These are phyloP conservation scores for Podospora comata DNA, from an alignment of 495 filamentous ascomycete species.

Conservation along the genomic window DNA sequence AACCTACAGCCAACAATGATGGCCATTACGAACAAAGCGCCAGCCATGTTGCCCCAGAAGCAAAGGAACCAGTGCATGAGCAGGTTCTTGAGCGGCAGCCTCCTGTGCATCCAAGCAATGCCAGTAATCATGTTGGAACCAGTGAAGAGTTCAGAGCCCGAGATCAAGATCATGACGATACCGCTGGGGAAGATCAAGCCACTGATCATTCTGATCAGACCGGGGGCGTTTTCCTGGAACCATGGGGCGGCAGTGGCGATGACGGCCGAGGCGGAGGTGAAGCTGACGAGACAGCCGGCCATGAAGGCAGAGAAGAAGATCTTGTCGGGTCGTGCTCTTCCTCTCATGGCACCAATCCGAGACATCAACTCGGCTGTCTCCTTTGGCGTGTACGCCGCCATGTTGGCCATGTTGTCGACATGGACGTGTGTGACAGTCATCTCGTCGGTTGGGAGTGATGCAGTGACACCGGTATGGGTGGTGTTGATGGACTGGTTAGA, in stretches of 20 bases:
- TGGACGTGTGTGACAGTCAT: conserved; percentile 15
- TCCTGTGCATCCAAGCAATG: conserved; percentile 52
- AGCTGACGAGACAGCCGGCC: conserved; percentile 51
- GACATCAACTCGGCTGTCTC: conserved; percentile 49
- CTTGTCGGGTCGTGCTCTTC: conserved; percentile 52
- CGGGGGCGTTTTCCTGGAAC: conserved; percentile 59
- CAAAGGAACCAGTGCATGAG: conserved; percentile 54
- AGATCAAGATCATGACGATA: conserved; percentile 58
- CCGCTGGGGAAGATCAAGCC: conserved; percentile 59
- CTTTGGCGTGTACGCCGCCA: conserved; percentile 39
- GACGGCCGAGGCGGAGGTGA: conserved; percentile 52
- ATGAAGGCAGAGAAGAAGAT: conserved; percentile 54
- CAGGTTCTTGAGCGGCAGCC: conserved; percentile 49
- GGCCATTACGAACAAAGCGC: conserved; percentile 56
- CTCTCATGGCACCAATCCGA: conserved; percentile 47
- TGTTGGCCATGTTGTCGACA: conserved; percentile 12
- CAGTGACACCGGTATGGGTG: not conserved
- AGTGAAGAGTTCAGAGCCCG: conserved; percentile 58
- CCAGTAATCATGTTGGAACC: conserved; percentile 59
- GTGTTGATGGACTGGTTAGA: not conserved
- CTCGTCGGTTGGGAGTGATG: conserved; percentile 1
- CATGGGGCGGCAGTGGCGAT: conserved; percentile 55
- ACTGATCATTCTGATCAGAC: conserved; percentile 54
- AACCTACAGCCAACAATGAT: conserved; percentile 57
- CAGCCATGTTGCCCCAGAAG: conserved; percentile 59